Evolutionary conservation across 257 asterid genomes (phyloP).

Genomic region (Nicotiana benthamiana): DNA sequence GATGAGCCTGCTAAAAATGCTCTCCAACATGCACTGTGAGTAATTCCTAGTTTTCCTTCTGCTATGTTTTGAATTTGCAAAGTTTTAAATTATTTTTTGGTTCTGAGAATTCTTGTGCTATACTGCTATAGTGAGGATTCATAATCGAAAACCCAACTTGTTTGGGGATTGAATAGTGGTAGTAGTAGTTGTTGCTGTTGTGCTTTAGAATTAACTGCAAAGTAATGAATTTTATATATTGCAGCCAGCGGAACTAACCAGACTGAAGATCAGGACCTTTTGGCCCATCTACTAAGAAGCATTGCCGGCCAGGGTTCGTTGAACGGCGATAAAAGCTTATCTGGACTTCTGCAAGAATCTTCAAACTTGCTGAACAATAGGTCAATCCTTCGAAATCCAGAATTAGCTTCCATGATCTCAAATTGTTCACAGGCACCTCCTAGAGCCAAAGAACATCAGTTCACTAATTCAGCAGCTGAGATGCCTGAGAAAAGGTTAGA

Average conservation of each 20-base stretch:
- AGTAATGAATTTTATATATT: conserved; percentile 17
- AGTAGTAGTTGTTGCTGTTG: too few species aligned
- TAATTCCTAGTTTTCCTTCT: conserved; percentile 7
- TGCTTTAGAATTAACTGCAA: neutral
- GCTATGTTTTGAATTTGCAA: neutral
- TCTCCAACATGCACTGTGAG: conserved; percentile 74
- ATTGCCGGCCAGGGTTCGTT: conserved; percentile 44
- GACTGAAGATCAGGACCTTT: conserved; percentile 50
- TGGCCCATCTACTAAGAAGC: conserved; percentile 63
- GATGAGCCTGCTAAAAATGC: conserved; percentile 65
- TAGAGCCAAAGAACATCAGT: conserved; percentile 32
- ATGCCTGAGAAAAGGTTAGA: conserved; percentile 25
- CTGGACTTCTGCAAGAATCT: conserved; percentile 42
- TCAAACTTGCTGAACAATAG: conserved; percentile 37
- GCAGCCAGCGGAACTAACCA: conserved; percentile 47
- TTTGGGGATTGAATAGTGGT: too few species aligned
- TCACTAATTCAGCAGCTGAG: conserved; percentile 25
- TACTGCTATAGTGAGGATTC: too few species aligned
- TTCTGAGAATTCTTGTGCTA: neutral
- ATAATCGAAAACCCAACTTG: too few species aligned
- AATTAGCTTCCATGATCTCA: conserved; percentile 33
- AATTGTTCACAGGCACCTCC: conserved; percentile 40
- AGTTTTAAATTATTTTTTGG: neutral
- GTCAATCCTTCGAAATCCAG: conserved; percentile 39
- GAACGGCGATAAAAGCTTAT: conserved; percentile 25